A percentile compares a stretch with the other conserved stretches of the same genome.
These are phyloP conservation scores for Geranium rotundifolium DNA, from an alignment of 345 rosid species.

Conservation along the genomic window DNA sequence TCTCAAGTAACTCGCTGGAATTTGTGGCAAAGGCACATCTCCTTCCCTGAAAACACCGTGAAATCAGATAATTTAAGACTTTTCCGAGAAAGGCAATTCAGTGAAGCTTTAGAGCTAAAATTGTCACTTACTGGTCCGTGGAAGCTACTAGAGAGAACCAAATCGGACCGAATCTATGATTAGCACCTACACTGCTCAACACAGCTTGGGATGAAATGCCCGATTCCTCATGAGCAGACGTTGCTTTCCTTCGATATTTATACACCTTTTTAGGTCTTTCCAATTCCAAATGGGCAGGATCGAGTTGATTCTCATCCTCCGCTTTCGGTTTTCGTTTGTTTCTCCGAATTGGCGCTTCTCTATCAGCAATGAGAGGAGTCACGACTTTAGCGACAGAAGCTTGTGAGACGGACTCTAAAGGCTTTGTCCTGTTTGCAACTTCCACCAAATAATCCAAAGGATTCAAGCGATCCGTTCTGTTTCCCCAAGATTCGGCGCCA, in stretches of 20 bases:
- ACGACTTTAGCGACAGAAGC: constrained; percentile 37
- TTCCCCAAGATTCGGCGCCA: constrained; percentile 43
- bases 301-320: constrained; percentile 40
- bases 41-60: constrained; percentile 58
- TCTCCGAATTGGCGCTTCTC: constrained; percentile 29
- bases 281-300: constrained; percentile 41
- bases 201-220: constrained; percentile 43
- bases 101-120: constrained; percentile 12
- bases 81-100: not conserved
- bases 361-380: constrained; percentile 21
- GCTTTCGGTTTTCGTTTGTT: constrained; percentile 32
- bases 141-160: constrained; percentile 96
- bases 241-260: constrained; percentile 47
- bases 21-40: constrained; percentile 67
- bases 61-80: constrained; percentile 14
- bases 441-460: constrained; percentile 91
- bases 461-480: constrained; percentile 72
- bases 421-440: constrained; percentile 79
- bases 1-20: constrained; percentile 67
- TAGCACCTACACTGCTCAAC: constrained; percentile 15
- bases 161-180: constrained; percentile 54
- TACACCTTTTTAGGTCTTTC: constrained; percentile 46
- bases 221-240: constrained; percentile 35
- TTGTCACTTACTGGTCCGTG: constrained; percentile 61
- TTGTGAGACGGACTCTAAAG: constrained; percentile 48